A percentile compares a stretch with the other conserved stretches of the same genome.
These are phyloP conservation scores for Nannizzia gypsea DNA, from an alignment of 2,329 filamentous ascomycete genomes.

Conservation along the genomic window DNA sequence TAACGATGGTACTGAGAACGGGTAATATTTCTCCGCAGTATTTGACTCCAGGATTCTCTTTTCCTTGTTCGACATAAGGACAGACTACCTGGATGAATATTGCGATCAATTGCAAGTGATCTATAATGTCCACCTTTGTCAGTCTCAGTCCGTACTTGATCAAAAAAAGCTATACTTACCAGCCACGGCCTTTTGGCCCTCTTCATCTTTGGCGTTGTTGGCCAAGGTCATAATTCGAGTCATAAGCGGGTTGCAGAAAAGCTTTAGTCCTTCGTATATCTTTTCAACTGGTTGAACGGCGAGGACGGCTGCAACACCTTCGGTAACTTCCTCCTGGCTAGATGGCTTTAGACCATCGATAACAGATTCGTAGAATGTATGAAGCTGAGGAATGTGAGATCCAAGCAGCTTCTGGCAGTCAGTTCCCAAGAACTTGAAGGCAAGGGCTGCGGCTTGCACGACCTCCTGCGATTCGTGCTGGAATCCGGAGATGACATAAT, in stretches of 20 bases:
- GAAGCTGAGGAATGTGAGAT: conserved; percentile 71
- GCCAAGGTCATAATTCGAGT: conserved; percentile 75
- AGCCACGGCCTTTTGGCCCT: conserved; percentile 74
- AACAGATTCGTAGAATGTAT: conserved; percentile 83
- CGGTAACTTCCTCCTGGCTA: conserved; percentile 92
- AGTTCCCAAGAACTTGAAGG: conserved; percentile 93
- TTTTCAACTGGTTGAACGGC: conserved; percentile 71
- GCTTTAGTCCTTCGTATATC: conserved; percentile 72
- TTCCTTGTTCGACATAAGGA: conserved; percentile 58
- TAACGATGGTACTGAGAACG: conserved; percentile 70
- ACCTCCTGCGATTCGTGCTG: conserved; percentile 81
- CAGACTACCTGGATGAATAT: conserved; percentile 71
- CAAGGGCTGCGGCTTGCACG: conserved; percentile 77
- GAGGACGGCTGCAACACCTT: conserved; percentile 86
- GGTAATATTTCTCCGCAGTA: conserved; percentile 94
- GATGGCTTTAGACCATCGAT: conserved; percentile 71
- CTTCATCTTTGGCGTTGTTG: conserved; percentile 69
- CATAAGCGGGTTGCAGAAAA: conserved; percentile 87
- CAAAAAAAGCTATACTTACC: conserved; percentile 38
- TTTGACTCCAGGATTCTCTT: conserved; percentile 81
- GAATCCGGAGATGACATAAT: conserved; percentile 91
- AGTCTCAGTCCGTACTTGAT: conserved; percentile 6
- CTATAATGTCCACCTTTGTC: conserved; percentile 31
- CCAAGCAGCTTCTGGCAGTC: conserved; percentile 84
- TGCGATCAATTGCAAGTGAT: conserved; percentile 84